Conservation (phyloP, 495 filamentous ascomycete species). For the Parathielavia appendiculata region DNA sequence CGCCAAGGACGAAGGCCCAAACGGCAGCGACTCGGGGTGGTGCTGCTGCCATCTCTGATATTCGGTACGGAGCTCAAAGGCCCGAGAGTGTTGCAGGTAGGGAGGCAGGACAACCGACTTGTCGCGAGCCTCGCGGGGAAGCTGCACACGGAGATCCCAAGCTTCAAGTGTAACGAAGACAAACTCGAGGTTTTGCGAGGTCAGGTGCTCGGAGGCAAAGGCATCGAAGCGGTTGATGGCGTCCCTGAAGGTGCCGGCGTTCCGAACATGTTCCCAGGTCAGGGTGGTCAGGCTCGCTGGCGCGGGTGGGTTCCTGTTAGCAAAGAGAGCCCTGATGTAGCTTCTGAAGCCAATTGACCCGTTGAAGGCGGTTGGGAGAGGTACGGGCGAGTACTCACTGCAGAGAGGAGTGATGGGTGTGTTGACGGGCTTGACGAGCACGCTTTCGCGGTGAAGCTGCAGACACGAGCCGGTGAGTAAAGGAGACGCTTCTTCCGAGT, state of each 20-base stretch:
- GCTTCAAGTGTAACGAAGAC: conserved; percentile 97
- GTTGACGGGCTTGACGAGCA: conserved; percentile 96
- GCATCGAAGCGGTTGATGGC: conserved; percentile 90
- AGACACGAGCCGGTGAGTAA: conserved; percentile 18
- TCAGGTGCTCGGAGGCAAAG: conserved; percentile 84
- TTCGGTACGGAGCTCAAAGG: conserved; percentile 93
- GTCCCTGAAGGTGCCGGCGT: conserved; percentile 92
- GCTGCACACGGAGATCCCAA: conserved; percentile 96
- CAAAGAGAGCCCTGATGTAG: neutral
- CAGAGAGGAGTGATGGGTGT: conserved; percentile 97
- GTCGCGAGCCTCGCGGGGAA: conserved; percentile 94
- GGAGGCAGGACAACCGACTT: conserved; percentile 96
- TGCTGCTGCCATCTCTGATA: conserved; percentile 98
- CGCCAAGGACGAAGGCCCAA: conserved; percentile 87
- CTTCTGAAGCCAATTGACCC: conserved; percentile 13
- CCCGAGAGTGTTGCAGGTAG: conserved; percentile 93
- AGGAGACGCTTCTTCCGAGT: conserved; percentile 9
- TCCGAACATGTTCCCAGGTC: conserved; percentile 98
- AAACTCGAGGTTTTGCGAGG: conserved; percentile 82
- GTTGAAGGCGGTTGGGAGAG: conserved; percentile 14
- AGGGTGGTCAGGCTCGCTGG: conserved; percentile 93
- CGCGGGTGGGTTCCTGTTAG: conserved; percentile 22
- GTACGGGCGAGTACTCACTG: conserved; percentile 63
- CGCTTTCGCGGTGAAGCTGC: conserved; percentile 88
- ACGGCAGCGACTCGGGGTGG: conserved; percentile 93